Evolutionary conservation across 352 stramenopile species (phyloP).

Genomic region (Phytophthora constricta): DNA sequence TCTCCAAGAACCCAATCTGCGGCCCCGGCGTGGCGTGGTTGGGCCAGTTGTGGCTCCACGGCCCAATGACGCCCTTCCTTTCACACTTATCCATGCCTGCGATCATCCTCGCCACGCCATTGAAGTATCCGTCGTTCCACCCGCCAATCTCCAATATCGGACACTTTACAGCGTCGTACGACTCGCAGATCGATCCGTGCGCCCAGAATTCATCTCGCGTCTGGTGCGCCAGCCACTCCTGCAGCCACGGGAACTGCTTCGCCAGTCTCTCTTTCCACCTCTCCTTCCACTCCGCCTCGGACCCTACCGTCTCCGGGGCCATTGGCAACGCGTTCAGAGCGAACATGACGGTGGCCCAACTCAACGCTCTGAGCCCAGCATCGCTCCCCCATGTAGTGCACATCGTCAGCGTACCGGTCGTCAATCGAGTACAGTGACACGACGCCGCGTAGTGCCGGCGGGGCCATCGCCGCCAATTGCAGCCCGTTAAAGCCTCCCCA

Average conservation of each 20-base stretch:
- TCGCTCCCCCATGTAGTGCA: slow-evolving; percentile 56
- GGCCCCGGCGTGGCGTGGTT: slow-evolving; percentile 51
- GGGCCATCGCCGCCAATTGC: slow-evolving; percentile 49
- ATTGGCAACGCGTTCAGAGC: slow-evolving; percentile 50
- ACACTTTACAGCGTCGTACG: slow-evolving; percentile 41
- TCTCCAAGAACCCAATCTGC: slow-evolving; percentile 56
- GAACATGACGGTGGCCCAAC: slow-evolving; percentile 61
- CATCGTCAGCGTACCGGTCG: slow-evolving; percentile 58
- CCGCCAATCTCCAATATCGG: slow-evolving; percentile 53
- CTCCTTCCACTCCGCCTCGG: slow-evolving; percentile 35
- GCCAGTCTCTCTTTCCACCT: slow-evolving; percentile 46
- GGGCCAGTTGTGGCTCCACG: slow-evolving; percentile 65
- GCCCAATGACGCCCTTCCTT: slow-evolving; percentile 50
- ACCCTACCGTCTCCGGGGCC: slow-evolving; percentile 42
- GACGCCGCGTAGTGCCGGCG: slow-evolving; percentile 47
- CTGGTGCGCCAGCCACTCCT: slow-evolving; percentile 57
- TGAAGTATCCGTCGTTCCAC: slow-evolving; percentile 62
- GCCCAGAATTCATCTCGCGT: slow-evolving; percentile 53
- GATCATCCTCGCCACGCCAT: slow-evolving; percentile 55
- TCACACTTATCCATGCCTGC: slow-evolving; percentile 40
- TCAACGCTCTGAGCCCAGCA: slow-evolving; percentile 55
- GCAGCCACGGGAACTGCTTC: slow-evolving; percentile 50
- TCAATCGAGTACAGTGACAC: slow-evolving; percentile 65
- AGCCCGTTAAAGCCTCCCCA: slow-evolving; percentile 63
- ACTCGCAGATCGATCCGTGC: slow-evolving; percentile 54